Evolutionary conservation across 257 asterid species (phyloP).

Genomic region (Solanum habrochaites): DNA sequence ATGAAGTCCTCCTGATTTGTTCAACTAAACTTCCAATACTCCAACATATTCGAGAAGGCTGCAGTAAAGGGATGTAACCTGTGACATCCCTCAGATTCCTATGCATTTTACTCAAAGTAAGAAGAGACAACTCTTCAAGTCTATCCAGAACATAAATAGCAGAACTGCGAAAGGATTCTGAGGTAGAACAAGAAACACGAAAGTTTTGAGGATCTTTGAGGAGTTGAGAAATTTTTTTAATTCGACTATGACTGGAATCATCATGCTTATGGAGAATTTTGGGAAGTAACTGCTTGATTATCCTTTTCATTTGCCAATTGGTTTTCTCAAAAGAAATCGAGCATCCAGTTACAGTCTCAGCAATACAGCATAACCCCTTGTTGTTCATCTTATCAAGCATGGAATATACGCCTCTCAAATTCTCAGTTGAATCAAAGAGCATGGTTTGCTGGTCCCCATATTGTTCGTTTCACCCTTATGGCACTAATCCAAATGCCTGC

Average conservation of each 20-base stretch:
- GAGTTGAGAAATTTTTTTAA: constrained; percentile 24
- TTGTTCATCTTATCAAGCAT: constrained; percentile 57
- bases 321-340: constrained; percentile 36
- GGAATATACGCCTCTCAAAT: constrained; percentile 18
- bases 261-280: constrained; percentile 15
- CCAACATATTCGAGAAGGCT: constrained; percentile 2
- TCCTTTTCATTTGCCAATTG: constrained; percentile 28
- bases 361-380: constrained; percentile 40
- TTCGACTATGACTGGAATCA: constrained; percentile 16
- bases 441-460: constrained; percentile 9
- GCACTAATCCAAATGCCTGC: constrained; percentile 42
- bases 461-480: constrained; percentile 7
- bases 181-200: constrained; percentile 9
- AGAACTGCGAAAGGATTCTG: constrained; percentile 35
- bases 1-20: constrained; percentile 26
- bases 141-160: constrained; percentile 37
- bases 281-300: constrained; percentile 35
- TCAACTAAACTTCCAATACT: constrained; percentile 4
- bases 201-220: constrained; percentile 36
- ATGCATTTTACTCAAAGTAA: constrained; percentile 42
- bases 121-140: constrained; percentile 37
- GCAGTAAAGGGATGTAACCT: constrained; percentile 30
- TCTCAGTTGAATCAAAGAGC: constrained; percentile 10
- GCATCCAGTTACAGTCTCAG: constrained; percentile 39
- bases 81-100: constrained; percentile 44